These are phyloP conservation scores for Rhododendron molle DNA, from an alignment of 148 eudicot genomes.

Conservation along the genomic window DNA sequence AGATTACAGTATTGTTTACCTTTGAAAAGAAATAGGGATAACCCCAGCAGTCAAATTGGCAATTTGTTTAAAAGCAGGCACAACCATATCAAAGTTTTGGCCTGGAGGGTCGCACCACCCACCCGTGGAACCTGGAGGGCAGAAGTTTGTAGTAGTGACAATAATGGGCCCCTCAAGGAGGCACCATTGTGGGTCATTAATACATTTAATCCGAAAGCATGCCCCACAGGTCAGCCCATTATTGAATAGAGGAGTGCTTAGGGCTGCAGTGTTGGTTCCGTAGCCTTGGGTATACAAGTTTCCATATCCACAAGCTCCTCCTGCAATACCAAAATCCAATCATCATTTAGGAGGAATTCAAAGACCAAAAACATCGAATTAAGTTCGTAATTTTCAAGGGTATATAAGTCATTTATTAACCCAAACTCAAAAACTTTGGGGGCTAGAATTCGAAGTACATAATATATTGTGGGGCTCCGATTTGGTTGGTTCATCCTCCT, in stretches of 20 bases:
- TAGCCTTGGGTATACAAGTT: conserved; percentile 41
- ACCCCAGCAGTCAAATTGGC: conserved; percentile 34
- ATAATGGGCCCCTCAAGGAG: conserved; percentile 19
- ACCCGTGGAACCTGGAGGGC: conserved; percentile 36
- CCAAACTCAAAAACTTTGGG: background rate
- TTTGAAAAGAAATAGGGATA: conserved; percentile 31
- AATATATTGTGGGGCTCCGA: too few relatives aligned
- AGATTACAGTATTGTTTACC: conserved; percentile 5
- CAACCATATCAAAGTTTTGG: conserved; percentile 40
- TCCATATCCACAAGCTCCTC: conserved; percentile 49
- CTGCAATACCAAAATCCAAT: conserved; percentile 14
- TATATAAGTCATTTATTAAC: background rate
- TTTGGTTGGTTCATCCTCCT: too few relatives aligned
- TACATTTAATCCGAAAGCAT: conserved; percentile 32
- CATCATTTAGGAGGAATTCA: background rate
- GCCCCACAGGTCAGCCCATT: conserved; percentile 39
- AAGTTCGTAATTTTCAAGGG: background rate
- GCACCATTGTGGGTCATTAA: conserved; percentile 26
- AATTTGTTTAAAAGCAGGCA: conserved; percentile 42
- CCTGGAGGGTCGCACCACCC: conserved; percentile 54
- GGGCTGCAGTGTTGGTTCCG: conserved; percentile 46
- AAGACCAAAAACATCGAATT: background rate
- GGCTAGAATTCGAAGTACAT: too few relatives aligned
- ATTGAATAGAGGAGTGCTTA: conserved; percentile 43
- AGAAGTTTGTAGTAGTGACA: conserved; percentile 45